phyloP scores from a whole-genome alignment of 352 stramenopile species.

The Hyaloperonospora brassicae region DNA sequence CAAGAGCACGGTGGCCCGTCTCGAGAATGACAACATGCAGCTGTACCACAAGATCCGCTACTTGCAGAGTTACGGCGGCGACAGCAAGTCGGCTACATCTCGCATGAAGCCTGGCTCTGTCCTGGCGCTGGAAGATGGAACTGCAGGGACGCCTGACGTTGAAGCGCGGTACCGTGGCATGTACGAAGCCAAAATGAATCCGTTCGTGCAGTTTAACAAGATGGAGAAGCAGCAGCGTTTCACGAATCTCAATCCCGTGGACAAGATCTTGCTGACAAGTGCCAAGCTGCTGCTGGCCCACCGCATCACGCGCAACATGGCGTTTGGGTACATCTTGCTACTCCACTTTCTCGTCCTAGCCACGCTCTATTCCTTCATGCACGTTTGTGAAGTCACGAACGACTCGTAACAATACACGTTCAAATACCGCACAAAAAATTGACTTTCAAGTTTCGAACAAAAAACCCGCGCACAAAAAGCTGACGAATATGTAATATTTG shows the following conservation, averaged over 20 bases:
- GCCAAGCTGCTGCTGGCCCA: slow-evolving; percentile 77
- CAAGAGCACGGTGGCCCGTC: slow-evolving; percentile 52
- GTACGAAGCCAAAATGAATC: slow-evolving; percentile 90
- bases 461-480: too few species aligned
- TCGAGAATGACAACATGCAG: slow-evolving; percentile 88
- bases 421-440: too few species aligned
- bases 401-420: slow-evolving; percentile 25
- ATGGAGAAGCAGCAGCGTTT: slow-evolving; percentile 85
- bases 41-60: slow-evolving; percentile 88
- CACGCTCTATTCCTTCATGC: slow-evolving; percentile 85
- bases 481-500: too few species aligned
- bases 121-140: slow-evolving; percentile 36
- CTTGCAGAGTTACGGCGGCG: slow-evolving; percentile 65
- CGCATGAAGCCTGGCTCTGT: slow-evolving; percentile 17
- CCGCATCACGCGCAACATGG: slow-evolving; percentile 74
- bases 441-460: too few species aligned
- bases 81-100: slow-evolving; percentile 13
- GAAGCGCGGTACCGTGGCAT: slow-evolving; percentile 76
- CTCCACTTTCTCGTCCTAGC: slow-evolving; percentile 81
- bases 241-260: slow-evolving; percentile 84
- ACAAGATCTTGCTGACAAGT: slow-evolving; percentile 87
- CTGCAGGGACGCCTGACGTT: slow-evolving; percentile 28
- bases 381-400: slow-evolving; percentile 75
- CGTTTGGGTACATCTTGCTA: slow-evolving; percentile 78
- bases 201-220: slow-evolving; percentile 89